Percentiles rank a stretch among this genome's conserved stretches.
Evolutionary conservation across 176 grass and related monocot species (phyloP).

Genomic region (Oryza nivara): DNA sequence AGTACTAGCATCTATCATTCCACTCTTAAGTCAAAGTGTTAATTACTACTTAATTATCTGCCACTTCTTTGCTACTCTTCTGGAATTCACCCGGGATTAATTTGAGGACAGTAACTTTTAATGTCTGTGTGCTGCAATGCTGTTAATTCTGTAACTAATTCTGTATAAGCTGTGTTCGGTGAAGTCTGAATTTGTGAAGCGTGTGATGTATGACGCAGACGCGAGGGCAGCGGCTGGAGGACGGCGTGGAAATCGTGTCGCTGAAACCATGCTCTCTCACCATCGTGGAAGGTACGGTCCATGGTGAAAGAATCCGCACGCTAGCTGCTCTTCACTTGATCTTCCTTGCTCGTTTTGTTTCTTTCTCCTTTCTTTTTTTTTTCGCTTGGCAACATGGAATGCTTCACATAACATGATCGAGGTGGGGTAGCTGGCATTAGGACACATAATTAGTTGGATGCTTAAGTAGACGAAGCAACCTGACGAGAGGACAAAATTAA

Average conservation of each 20-base stretch:
- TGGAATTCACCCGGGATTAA: not conserved
- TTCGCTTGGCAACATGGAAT: not conserved
- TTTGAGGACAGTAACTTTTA: not conserved
- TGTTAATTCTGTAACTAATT: not conserved
- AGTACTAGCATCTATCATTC: too few species aligned
- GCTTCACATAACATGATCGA: constrained; percentile 1
- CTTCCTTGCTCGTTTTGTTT: not conserved
- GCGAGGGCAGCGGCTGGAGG: constrained; percentile 67
- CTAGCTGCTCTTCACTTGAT: not conserved
- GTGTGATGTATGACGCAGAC: constrained; percentile 51
- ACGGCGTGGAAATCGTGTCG: constrained; percentile 77
- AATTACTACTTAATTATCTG: not conserved
- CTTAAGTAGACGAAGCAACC: not conserved
- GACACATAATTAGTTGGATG: not conserved
- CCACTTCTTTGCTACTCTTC: not conserved
- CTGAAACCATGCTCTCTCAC: constrained; percentile 74
- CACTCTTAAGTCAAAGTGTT: not conserved
- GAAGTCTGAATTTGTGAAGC: not conserved
- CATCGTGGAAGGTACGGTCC: constrained; percentile 78
- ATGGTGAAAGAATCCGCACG: constrained; percentile 17
- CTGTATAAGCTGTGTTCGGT: not conserved
- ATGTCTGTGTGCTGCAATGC: not conserved
- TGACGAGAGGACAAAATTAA: not conserved
- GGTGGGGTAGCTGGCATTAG: constrained; percentile 9
- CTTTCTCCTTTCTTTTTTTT: not conserved